phyloP scores from a whole-genome alignment of 1,284 basidiomycete genomes.

The Tremellales sp. region DNA sequence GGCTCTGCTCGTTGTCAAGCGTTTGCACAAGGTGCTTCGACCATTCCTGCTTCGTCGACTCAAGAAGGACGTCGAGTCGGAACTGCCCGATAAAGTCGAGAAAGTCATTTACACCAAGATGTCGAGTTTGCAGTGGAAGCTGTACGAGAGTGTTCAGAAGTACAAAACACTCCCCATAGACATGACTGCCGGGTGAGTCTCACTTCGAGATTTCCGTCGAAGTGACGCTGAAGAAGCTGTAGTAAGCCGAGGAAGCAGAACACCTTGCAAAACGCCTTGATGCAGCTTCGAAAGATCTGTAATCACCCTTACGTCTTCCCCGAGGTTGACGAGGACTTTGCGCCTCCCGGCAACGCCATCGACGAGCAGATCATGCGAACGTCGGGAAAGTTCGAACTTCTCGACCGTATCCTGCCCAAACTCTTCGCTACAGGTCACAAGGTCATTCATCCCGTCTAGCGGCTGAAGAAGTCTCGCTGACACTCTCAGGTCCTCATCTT shows the following conservation, averaged over 20 bases:
- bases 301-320: slow-evolving; percentile 97
- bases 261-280: slow-evolving; percentile 87
- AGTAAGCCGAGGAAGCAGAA: slow-evolving; percentile 39
- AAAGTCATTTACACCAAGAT: slow-evolving; percentile 98
- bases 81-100: slow-evolving; percentile 98
- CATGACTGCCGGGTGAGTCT: slow-evolving; percentile 28
- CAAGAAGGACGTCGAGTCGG: slow-evolving; percentile 98
- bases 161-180: slow-evolving; percentile 56
- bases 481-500: slow-evolving; percentile 70
- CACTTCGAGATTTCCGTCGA: background rate
- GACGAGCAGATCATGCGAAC: slow-evolving; percentile 84
- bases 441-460: slow-evolving; percentile 50
- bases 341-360: slow-evolving; percentile 56
- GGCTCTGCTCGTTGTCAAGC: slow-evolving; percentile 92
- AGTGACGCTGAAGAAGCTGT: slow-evolving; percentile 9
- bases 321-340: slow-evolving; percentile 67
- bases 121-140: slow-evolving; percentile 87
- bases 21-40: slow-evolving; percentile 95
- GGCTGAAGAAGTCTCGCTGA: background rate
- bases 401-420: slow-evolving; percentile 89
- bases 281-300: slow-evolving; percentile 99
- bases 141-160: slow-evolving; percentile 85
- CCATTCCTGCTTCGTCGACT: slow-evolving; percentile 93
- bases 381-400: slow-evolving; percentile 93
- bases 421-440: slow-evolving; percentile 89